Evolutionary conservation across 2,329 filamentous ascomycete species (phyloP).

Genomic region (Talaromyces verruculosus): DNA sequence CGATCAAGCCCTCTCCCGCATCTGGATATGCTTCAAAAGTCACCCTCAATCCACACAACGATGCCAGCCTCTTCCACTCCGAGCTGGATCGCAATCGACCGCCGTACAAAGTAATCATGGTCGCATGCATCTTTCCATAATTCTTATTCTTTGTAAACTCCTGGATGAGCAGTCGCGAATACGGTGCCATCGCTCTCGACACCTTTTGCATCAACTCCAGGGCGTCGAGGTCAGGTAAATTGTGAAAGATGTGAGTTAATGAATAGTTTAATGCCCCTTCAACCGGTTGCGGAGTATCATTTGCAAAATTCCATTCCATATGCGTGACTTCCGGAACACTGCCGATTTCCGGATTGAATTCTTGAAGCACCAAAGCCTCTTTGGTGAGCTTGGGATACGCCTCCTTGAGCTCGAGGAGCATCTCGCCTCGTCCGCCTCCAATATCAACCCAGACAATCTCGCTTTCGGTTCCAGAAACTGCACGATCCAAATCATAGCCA

Average conservation of each 20-base stretch:
- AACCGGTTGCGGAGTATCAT: constrained; percentile 35
- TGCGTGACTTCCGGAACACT: constrained; percentile 31
- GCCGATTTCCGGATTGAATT: constrained; percentile 36
- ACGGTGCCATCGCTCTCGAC: constrained; percentile 35
- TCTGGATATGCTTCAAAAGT: constrained; percentile 39
- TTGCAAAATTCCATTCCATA: constrained; percentile 40
- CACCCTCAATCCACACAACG: constrained; percentile 34
- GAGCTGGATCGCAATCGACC: constrained; percentile 36
- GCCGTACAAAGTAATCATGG: constrained; percentile 40
- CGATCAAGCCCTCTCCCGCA: constrained; percentile 37
- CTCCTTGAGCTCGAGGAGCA: constrained; percentile 39
- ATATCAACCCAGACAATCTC: constrained; percentile 38
- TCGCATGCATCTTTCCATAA: constrained; percentile 38
- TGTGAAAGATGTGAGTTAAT: constrained; percentile 40
- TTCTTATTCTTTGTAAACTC: constrained; percentile 39
- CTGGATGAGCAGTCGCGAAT: constrained; percentile 38
- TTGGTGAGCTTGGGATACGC: constrained; percentile 32
- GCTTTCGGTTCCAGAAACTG: constrained; percentile 24
- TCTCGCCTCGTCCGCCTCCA: constrained; percentile 39
- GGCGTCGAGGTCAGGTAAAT: constrained; percentile 39
- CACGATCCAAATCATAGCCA: constrained; percentile 36
- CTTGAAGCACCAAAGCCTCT: constrained; percentile 37
- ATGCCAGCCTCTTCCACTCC: constrained; percentile 39
- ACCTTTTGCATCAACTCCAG: constrained; percentile 39
- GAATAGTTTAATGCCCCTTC: constrained; percentile 36